Percentiles rank a stretch among this genome's conserved stretches.
These are phyloP conservation scores for Monosporascus sp. DNA, from an alignment of 2,329 filamentous ascomycete species.

Conservation along the genomic window DNA sequence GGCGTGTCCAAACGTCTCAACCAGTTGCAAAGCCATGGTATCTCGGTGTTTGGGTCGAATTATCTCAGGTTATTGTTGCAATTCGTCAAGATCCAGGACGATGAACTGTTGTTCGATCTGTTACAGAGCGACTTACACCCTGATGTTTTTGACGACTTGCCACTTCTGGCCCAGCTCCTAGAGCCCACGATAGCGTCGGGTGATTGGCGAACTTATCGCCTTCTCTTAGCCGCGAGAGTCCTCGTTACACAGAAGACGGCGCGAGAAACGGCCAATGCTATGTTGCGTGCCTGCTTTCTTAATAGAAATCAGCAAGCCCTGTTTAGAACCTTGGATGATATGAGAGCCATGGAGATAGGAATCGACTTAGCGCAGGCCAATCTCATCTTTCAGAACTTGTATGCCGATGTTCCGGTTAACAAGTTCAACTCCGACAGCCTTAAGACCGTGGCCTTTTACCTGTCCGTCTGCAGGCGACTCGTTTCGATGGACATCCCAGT, in stretches of 20 bases:
- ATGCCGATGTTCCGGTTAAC: conserved; percentile 9
- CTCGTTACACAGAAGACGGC: conserved; percentile 25
- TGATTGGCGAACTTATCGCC: conserved; percentile 35
- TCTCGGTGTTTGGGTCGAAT: conserved; percentile 55
- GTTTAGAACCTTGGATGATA: conserved; percentile 31
- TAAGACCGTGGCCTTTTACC: conserved; percentile 22
- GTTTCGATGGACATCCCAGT: conserved; percentile 34
- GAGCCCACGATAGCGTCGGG: conserved; percentile 27
- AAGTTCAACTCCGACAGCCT: conserved; percentile 14
- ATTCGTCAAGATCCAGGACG: conserved; percentile 55
- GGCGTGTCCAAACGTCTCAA: conserved; percentile 54
- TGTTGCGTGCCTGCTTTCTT: conserved; percentile 26
- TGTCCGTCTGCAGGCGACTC: conserved; percentile 30
- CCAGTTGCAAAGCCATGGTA: conserved; percentile 55
- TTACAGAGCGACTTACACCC: conserved; percentile 48
- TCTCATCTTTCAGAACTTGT: conserved; percentile 24
- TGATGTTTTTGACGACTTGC: conserved; percentile 46
- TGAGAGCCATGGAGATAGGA: conserved; percentile 28
- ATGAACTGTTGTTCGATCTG: conserved; percentile 39
- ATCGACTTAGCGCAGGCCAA: conserved; percentile 23
- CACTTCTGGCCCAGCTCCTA: conserved; percentile 34
- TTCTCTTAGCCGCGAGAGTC: conserved; percentile 40
- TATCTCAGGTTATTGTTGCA: conserved; percentile 62
- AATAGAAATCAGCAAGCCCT: conserved; percentile 20
- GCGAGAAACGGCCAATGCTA: conserved; percentile 25